Base-by-base conservation (phyloP, 306 rosid genomes). In the Delonix regia region DNA sequence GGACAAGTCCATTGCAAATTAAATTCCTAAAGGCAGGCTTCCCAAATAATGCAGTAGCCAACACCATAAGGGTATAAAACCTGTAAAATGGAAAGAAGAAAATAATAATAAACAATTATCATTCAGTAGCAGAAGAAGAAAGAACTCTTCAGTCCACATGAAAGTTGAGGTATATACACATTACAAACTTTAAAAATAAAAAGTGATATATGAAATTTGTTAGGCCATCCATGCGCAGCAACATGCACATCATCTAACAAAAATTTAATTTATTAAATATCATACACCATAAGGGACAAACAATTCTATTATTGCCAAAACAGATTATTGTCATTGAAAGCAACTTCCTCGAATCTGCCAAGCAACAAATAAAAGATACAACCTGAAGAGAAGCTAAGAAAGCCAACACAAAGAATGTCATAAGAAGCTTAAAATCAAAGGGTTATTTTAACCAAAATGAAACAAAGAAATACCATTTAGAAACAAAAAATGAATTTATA, bases 51-150 rank as follows among this genome's bases (percentile, higher is more conserved):
- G 97, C 98, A 67, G 98, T 93, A 80, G 98, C 79, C 74, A 95
- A 84, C 83, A 93, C 99, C 99, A 93, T 92, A 47, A 95, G 96
- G 45, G 99, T 93, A 86, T 95, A 95, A 82, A 95, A 95, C 99
- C 99, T 95, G 91, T 78, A 88, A 41, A 82, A 19, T 61, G 55
- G 66, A 84, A 74, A 69, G 66, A 42, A 27, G 65, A 73, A 75
- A 60, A 82, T 51, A 61, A 65, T 68, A 60, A 73, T 24, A 28
- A 34, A 79, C 27, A 75, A 49, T 45, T 69, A 76, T 34, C 18
- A 39, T 22, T 34, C n/a, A 19, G 18, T 27, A 39, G 33, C 27
- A 36, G 25, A 16, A 14, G 21, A 6, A 27, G n/a, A 49, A 6
- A 6, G 1, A 48, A 51, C 6, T 18, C 39, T 41, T 41, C 60